Percentiles rank a stretch among this genome's conserved stretches.
Evolutionary conservation across 1,139 yeast genomes (phyloP).

Genomic region (Taiozyma sp.): DNA sequence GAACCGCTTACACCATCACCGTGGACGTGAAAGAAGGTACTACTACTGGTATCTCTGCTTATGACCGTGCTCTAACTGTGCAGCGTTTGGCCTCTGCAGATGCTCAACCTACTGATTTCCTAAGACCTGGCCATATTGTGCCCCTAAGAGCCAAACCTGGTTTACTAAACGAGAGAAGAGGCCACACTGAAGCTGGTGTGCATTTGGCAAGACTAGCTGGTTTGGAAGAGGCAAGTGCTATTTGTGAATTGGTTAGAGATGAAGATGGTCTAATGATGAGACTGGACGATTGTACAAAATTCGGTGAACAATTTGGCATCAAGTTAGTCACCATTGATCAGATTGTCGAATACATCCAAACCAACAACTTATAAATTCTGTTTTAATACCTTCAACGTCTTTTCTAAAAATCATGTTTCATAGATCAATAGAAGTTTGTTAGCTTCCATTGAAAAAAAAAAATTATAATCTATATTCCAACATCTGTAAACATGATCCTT

Average conservation of each 20-base stretch:
- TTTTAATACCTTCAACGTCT: background rate
- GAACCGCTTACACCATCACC: constrained; percentile 94
- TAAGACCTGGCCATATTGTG: constrained; percentile 90
- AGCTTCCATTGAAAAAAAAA: too few relatives aligned
- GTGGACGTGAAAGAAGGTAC: constrained; percentile 83
- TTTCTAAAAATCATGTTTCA: background rate
- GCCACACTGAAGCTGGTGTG: constrained; percentile 98
- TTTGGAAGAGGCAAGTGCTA: constrained; percentile 82
- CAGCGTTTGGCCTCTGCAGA: constrained; percentile 59
- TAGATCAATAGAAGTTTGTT: background rate
- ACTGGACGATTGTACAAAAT: constrained; percentile 75
- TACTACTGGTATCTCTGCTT: constrained; percentile 97
- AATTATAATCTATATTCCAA: background rate
- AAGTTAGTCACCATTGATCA: constrained; percentile 82
- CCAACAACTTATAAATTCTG: constrained; percentile 5
- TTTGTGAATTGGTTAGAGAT: constrained; percentile 91
- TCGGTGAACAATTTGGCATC: constrained; percentile 57
- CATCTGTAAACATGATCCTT: background rate
- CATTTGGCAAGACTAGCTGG: constrained; percentile 79
- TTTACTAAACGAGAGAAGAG: constrained; percentile 74
- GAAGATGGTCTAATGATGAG: constrained; percentile 97
- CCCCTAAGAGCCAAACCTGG: constrained; percentile 93
- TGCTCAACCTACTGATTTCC: constrained; percentile 58
- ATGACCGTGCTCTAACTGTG: constrained; percentile 87
- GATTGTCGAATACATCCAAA: constrained; percentile 50